Base-by-base conservation (phyloP, 257 asterid genomes). In the Echites panduratus region DNA sequence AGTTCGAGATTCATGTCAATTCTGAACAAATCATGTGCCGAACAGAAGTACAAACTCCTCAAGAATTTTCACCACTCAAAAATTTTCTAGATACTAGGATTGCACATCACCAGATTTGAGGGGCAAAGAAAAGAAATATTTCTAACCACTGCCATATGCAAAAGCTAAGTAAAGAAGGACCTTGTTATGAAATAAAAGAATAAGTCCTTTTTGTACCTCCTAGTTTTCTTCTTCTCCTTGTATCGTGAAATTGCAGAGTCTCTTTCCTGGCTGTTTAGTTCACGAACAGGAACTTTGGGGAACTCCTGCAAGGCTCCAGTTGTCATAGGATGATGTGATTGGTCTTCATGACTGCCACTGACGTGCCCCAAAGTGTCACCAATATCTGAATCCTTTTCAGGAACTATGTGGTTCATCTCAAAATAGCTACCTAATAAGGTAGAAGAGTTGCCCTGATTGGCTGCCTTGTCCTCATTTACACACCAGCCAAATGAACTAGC, bases 201-300 rank as follows among this genome's bases (percentile, higher is more conserved):
- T 56, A 35, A 19, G 63, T 5, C 7, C 59, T 17, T 19, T 2
- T 17, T 22, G 35, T 88, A 94, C 99, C 97, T 92, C 84, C 99
- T 81, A 56, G 87, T 92, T 84, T 90, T 95, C 91, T 80, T 92
- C 73, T 95, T 92, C 81, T 92, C 96, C 85, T 89, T 92, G 83
- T 95, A 94, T 44, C 99, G 89, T 4, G 97, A 83, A 73, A 94
- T 74, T 2, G 97, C 99, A 53, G 85, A 79, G 72, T 86, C 98
- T 76, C 99, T 84, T 76, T 94, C 96, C 53, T 84, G 96, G 85
- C 78, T 87, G 86, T 88, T 90, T 76, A 88, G 47, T 52, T 94
- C 96, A 22, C 92, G 94, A 47, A 77, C 9, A 52, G 73, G 85
- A 41, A 76, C 70, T 72, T 32, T 67, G 68, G 90, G 90, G 75